Evolutionary conservation across 1,139 yeast genomes (phyloP), one percentile per base, ranked within the genome.

Genomic region (Zygosaccharomyces sapae): DNA sequence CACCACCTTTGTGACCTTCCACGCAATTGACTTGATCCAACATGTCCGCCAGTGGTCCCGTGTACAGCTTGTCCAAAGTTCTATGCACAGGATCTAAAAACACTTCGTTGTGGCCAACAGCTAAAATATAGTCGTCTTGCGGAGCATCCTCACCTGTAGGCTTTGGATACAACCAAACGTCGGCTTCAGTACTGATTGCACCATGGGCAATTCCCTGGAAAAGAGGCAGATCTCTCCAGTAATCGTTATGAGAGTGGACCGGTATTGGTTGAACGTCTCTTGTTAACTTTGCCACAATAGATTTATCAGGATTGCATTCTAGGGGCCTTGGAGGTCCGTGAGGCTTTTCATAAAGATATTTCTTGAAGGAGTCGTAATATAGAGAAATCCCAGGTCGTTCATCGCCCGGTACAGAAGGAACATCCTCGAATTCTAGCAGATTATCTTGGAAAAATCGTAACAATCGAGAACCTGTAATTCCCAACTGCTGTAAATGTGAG

Each of bases 201-300:
- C 90, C 92, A 25, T 68, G 65, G 10, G 73, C 68, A 33, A 83
- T 63, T 0, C 89, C 90, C 50, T 81, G 83, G 48, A 78, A 71
- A 7, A 85, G 68, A 0, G 92, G 92, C 4, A 69, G 62, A 2
- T 62, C 54, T 54, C 90, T 69, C 88, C 87, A 82, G 63, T 85
- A 85, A 61, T 85, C 92, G 59, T 84, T 85, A 60, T 85, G 92
- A 0, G 88, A 81, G 57, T 84, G 92, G 18, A 83, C 70, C 45
- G 73, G 71, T 29, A 75, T 63, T 2, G 58, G 56, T 31, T 70
- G 64, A 0, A 79, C 78, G 55, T 78, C 81, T 44, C 77, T 66
- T 2, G 80, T 79, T 36, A 79, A 59, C 12, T 48, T 52, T 16
- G 58, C 53, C 10, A 58, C 53, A 8, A 47, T 48, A 7, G 62